A percentile compares a stretch with the other conserved stretches of the same genome.
Evolutionary conservation across 164 flowering plant genomes (phyloP).

Genomic region (Tinospora cordifolia): DNA sequence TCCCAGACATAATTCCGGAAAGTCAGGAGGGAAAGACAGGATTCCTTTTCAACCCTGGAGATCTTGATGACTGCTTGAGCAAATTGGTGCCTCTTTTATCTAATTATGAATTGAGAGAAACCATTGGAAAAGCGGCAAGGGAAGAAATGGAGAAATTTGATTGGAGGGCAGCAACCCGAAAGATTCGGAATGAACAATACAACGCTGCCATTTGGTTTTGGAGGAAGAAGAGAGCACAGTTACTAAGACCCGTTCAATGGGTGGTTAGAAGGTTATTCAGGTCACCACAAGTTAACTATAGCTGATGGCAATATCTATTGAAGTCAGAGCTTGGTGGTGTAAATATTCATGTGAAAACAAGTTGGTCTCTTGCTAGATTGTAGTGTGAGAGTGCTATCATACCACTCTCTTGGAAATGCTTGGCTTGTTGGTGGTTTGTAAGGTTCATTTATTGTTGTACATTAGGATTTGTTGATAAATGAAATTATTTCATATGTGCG

Average conservation of each 20-base stretch:
- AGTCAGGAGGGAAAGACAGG: conserved; percentile 79
- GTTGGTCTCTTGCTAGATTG: neutral
- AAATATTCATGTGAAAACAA: neutral
- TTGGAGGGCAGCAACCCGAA: conserved; percentile 83
- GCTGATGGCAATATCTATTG: conserved; percentile 19
- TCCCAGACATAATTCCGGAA: conserved; percentile 78
- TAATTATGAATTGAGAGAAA: conserved; percentile 47
- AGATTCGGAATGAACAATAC: conserved; percentile 81
- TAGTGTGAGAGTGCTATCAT: neutral
- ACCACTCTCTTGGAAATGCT: neutral
- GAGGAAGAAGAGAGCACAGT: conserved; percentile 71
- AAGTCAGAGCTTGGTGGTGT: neutral
- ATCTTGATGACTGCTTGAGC: conserved; percentile 77
- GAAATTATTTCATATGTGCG: too few species aligned
- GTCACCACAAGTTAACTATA: conserved; percentile 43
- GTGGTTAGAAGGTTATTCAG: conserved; percentile 37
- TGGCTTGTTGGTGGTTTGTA: too few species aligned
- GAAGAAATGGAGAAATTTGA: conserved; percentile 86
- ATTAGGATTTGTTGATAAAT: neutral
- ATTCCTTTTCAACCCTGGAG: conserved; percentile 67
- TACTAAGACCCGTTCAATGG: conserved; percentile 70
- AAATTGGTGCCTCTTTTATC: conserved; percentile 60
- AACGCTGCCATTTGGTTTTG: conserved; percentile 98
- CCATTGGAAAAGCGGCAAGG: conserved; percentile 76
- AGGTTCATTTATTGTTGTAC: neutral